Evolutionary conservation across 2,329 filamentous ascomycete genomes (phyloP), one percentile per base, ranked within the genome.

Genomic region (Colletotrichum paranaense): DNA sequence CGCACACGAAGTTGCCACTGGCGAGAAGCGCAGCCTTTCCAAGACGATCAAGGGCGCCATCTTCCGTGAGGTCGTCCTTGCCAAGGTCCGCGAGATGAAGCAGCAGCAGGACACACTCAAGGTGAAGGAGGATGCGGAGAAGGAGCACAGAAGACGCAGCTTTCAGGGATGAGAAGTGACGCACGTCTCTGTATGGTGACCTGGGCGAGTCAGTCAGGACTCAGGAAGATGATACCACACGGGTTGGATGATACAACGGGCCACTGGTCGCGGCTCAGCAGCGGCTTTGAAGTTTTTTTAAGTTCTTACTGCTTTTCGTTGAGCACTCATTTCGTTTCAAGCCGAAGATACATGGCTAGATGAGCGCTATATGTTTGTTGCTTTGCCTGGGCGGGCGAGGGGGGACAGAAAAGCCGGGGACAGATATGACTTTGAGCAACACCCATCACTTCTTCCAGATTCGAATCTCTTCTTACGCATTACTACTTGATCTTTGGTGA

Each of bases 71-170:
- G 94, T 98, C 14, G 96, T 98, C 16, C 87, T 98, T 71, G 96
- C 95, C 76, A 98, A 98, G 86, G 95, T 98, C 58, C 91, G 93
- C 73, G 95, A 98, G 83, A 93, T 94, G 90, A 97, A 97, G 88
- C 93, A 95, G 77, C 90, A 95, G 78, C 93, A 97, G 80, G 92
- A 95, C 80, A 90, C 90, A 38, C 88, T 93, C 77, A 92, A 92
- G 81, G 81, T 94, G 84, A 86, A 91, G 82, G 86, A 92, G 78
- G 86, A 88, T 76, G 86, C 87, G 24, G 83, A 87, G 79, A 87
- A 88, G 80, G 87, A 89, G 75, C 84, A 81, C 55, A 84, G 81
- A 77, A 82, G 81, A 62, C 78, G 78, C 66, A 82, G 79, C 74
- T 79, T 81, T 59, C 79, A 80, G 67, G 76, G 75, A 2, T 75